Base-by-base conservation (phyloP, 306 rosid species). In the Notholithocarpus densiflorus region DNA sequence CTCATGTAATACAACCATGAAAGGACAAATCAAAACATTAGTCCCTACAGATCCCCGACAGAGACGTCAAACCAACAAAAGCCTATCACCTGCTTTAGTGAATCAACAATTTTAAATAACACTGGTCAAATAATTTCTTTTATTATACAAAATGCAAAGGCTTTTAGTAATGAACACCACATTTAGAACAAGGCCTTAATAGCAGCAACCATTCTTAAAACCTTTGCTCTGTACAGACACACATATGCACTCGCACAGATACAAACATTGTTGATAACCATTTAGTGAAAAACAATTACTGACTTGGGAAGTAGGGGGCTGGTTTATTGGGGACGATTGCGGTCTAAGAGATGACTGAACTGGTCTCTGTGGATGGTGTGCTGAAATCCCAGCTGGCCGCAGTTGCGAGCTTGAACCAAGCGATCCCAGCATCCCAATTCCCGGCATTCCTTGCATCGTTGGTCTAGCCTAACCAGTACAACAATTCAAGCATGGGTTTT, bases 401-500 rank as follows among this genome's bases (percentile, higher is more conserved):
- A 95, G 85, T 87, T 90, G 98, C 24, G 98, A 81, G 82, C 79
- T 83, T 1, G 97, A 89, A 79, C 90, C 86, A 18, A 89, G 82
- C 32, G 97, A 82, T 51, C 98, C 98, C 86, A 92, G 68, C 90
- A 89, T 88, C 55, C 98, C 98, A 84, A 89, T 83, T 80, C 97
- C 91, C 56, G 75, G 88, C 75, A 82, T 72, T 82, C 90, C 97
- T 78, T 88, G 94, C 81, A 89, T 82, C 0, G 94, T 81, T 5
- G 94, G 61, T 75, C 95, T 87, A 78, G 86, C 94, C 97, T 91
- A 70, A 13, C 75, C n/a, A 57, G 82, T 48, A 56, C 74, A 84
- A 71, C 55, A 77, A 37, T 37, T 82, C 37, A 34, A 32, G 75
- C 73, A 34, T 37, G 45, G 45, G 11, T 7, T 37, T 37, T 37